Evolutionary conservation across 1,284 basidiomycete genomes (phyloP).

Genomic region (Hypsizygus ulmarius): DNA sequence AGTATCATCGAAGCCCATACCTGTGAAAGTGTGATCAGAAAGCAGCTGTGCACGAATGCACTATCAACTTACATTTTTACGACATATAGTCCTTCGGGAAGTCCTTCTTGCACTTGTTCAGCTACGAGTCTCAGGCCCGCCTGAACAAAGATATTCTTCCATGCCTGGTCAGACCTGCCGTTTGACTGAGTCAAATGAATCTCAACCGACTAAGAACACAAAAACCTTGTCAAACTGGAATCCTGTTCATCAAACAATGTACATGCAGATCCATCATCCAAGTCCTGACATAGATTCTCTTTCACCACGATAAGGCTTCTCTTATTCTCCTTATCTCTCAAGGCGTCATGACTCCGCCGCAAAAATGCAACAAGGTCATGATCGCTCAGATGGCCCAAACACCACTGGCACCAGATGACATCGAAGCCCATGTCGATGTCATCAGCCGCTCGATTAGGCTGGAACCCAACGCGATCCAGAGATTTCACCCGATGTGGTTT

Average conservation of each 20-base stretch:
- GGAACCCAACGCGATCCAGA: conserved; percentile 59
- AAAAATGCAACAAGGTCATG: conserved; percentile 78
- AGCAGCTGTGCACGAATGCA: conserved; percentile 2
- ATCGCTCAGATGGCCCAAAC: conserved; percentile 84
- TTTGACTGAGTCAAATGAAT: background rate
- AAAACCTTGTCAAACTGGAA: conserved; percentile 81
- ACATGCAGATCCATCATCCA: conserved; percentile 47
- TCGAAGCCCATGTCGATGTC: conserved; percentile 61
- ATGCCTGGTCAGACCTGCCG: conserved; percentile 83
- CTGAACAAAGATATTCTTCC: conserved; percentile 69
- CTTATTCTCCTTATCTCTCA: conserved; percentile 45
- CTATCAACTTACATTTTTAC: conserved; percentile 73
- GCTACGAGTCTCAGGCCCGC: conserved; percentile 68
- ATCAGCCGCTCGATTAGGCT: conserved; percentile 36
- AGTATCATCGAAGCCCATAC: conserved; percentile 44
- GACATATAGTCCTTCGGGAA: conserved; percentile 75
- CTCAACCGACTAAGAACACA: background rate
- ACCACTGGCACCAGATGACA: conserved; percentile 95
- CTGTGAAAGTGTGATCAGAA: conserved; percentile 30
- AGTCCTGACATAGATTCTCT: conserved; percentile 82
- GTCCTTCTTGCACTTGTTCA: conserved; percentile 74
- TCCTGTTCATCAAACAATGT: conserved; percentile 83
- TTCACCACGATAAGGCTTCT: conserved; percentile 80
- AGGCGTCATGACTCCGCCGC: conserved; percentile 52
- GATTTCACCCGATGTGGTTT: conserved; percentile 39